Evolutionary conservation across 305 asterid genomes (phyloP).

Genomic region (Withania somnifera): DNA sequence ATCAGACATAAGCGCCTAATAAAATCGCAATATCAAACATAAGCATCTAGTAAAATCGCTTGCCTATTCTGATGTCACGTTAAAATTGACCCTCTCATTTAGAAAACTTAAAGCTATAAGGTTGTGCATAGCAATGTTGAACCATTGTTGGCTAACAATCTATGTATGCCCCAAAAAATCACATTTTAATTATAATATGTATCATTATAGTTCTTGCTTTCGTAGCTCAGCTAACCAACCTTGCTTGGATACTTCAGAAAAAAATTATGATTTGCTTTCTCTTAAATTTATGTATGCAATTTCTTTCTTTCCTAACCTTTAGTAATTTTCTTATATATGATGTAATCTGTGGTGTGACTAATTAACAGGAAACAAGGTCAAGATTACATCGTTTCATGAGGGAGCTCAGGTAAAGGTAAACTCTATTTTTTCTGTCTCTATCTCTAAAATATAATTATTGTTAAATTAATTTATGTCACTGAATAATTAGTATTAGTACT

Average conservation of each 20-base stretch:
- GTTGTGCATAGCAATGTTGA: background rate
- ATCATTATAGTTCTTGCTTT: background rate
- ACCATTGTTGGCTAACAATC: background rate
- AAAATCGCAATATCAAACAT: too few species aligned
- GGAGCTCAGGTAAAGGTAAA: constrained; percentile 21
- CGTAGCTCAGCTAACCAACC: background rate
- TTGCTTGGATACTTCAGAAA: background rate
- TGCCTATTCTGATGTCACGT: too few species aligned
- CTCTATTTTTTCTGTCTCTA: background rate
- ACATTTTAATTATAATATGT: background rate
- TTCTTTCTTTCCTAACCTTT: background rate
- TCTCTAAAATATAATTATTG: background rate
- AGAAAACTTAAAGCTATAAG: background rate
- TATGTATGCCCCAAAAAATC: background rate
- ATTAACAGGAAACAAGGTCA: constrained; percentile 21
- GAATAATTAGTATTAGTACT: background rate
- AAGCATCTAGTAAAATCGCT: too few species aligned
- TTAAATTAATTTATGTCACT: background rate
- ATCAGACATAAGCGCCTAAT: too few species aligned
- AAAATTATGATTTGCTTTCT: too few species aligned
- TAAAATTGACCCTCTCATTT: too few species aligned
- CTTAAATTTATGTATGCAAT: background rate
- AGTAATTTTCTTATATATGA: background rate
- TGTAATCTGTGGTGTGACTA: background rate
- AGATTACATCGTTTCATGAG: background rate